A percentile compares a stretch with the other conserved stretches of the same genome.
Evolutionary conservation across 805 yeast genomes (phyloP).

Genomic region (Tanozyma kutaoensis): DNA sequence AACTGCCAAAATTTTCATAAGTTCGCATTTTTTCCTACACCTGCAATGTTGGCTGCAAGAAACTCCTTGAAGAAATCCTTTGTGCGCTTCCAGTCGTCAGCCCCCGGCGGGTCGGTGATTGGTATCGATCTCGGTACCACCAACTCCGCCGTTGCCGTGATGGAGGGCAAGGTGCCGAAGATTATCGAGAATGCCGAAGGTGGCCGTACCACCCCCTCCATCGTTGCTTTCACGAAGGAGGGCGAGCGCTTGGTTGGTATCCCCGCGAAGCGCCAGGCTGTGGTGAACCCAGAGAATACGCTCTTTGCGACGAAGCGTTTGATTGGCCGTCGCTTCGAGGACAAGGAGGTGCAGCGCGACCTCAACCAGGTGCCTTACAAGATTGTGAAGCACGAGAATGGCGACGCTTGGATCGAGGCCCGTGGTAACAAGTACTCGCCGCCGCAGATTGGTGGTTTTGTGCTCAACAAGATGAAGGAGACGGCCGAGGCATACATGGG

Average conservation of each 20-base stretch:
- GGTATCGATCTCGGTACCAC: constrained; percentile 86
- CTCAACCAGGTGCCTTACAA: constrained; percentile 79
- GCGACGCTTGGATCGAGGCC: constrained; percentile 94
- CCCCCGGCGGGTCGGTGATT: constrained; percentile 41
- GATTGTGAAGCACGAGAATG: constrained; percentile 80
- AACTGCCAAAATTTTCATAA: no score
- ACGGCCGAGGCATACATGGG: constrained; percentile 90
- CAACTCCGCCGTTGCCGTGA: constrained; percentile 78
- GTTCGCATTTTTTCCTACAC: no score
- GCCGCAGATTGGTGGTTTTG: constrained; percentile 88
- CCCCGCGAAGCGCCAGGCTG: constrained; percentile 94
- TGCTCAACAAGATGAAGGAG: constrained; percentile 95
- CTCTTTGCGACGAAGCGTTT: constrained; percentile 90
- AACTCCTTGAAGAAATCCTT: no score
- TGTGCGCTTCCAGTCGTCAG: no score
- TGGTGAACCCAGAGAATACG: constrained; percentile 88
- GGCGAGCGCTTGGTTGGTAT: constrained; percentile 80
- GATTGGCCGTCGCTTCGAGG: constrained; percentile 87
- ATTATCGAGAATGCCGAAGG: constrained; percentile 12
- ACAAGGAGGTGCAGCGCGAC: constrained; percentile 84
- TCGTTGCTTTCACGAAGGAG: constrained; percentile 86
- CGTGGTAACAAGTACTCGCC: constrained; percentile 85
- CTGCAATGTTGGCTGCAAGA: no score
- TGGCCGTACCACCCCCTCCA: constrained; percentile 74
- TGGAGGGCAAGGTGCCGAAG: constrained; percentile 67